Evolutionary conservation across 1,284 basidiomycete species (phyloP), one percentile per base, ranked within the genome.

Genomic region (Cryptococcus sp.): DNA sequence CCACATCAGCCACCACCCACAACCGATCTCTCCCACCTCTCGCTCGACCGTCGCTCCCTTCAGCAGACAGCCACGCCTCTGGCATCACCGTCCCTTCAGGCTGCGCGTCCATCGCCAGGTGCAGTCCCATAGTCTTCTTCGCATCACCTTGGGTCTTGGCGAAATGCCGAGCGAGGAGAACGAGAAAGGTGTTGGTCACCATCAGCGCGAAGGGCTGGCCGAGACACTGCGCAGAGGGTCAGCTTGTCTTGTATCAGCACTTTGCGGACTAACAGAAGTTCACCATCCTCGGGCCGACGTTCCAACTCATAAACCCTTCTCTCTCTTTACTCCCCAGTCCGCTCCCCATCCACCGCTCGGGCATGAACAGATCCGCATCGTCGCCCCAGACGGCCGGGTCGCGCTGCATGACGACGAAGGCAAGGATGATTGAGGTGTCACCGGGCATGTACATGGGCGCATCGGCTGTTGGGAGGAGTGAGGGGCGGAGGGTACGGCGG

Each of bases 211-310:
- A 62, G 4, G 64, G 62, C 46, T 72, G 69, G 15, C 72, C 72
- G 1, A 71, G 52, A 43, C 71, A 74, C 71, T 74, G 48, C 37
- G 8, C 11, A 23, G 13, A 18, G 36, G 13, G 28, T 42, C 45
- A 54, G n/a, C 38, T 9, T 18, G 7, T 35, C 28, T 33, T 33
- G 28, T 9, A 33, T 9, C 5, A 33, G 42, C 35, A 38, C 2
- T 28, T n/a, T 40, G n/a, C 13, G 23, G 24, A 15, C 28, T 15
- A 39, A 16, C 33, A 33, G 1, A 15, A 37, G 60, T 66, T 51
- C 43, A 71, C 72, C 63, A 68, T 71, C 50, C 72, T 64, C 9
- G 72, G 71, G 9, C 72, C 72, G 23, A 62, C 43, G 56, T 68
- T 68, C 65, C 70, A 74, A 20, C 64, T 59, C 59, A 65, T 64